phyloP scores from a whole-genome alignment of 345 rosid species.

The Luvunga scandens region DNA sequence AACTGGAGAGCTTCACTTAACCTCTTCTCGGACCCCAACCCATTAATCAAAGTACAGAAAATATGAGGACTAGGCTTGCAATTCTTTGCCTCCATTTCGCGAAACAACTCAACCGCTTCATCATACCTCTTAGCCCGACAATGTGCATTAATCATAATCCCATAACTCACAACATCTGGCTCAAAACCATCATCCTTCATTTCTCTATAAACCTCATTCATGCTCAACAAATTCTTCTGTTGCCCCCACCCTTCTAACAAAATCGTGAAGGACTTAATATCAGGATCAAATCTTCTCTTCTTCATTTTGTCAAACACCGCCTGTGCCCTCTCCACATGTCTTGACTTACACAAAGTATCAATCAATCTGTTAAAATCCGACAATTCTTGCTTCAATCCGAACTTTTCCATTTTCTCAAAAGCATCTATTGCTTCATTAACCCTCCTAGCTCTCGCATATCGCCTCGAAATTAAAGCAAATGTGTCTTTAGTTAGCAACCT shows the following conservation, averaged over 20 bases:
- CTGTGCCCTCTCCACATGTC: constrained; percentile 67
- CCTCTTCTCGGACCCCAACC: constrained; percentile 68
- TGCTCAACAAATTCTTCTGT: constrained; percentile 51
- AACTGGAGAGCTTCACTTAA: constrained; percentile 57
- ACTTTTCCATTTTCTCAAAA: constrained; percentile 70
- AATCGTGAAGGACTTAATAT: constrained; percentile 70
- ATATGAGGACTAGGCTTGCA: constrained; percentile 69
- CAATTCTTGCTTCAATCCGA: constrained; percentile 56
- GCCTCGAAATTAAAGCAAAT: constrained; percentile 62
- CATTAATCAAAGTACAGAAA: constrained; percentile 73
- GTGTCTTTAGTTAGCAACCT: constrained; percentile 68
- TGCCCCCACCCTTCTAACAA: constrained; percentile 87
- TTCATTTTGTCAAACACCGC: constrained; percentile 84
- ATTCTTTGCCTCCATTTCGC: constrained; percentile 62
- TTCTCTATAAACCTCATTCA: constrained; percentile 63
- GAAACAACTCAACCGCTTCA: constrained; percentile 47
- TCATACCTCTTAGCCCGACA: constrained; percentile 62
- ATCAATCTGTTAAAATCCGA: constrained; percentile 66
- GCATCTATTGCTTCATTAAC: constrained; percentile 68
- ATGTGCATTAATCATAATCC: constrained; percentile 68
- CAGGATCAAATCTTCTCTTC: constrained; percentile 57
- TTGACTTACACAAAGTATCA: constrained; percentile 64
- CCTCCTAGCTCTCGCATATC: constrained; percentile 70
- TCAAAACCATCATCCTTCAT: constrained; percentile 79
- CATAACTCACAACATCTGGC: constrained; percentile 75